Evolutionary conservation across 1,284 basidiomycete genomes (phyloP).

Genomic region (Leccinum olivaceoglutinosum): DNA sequence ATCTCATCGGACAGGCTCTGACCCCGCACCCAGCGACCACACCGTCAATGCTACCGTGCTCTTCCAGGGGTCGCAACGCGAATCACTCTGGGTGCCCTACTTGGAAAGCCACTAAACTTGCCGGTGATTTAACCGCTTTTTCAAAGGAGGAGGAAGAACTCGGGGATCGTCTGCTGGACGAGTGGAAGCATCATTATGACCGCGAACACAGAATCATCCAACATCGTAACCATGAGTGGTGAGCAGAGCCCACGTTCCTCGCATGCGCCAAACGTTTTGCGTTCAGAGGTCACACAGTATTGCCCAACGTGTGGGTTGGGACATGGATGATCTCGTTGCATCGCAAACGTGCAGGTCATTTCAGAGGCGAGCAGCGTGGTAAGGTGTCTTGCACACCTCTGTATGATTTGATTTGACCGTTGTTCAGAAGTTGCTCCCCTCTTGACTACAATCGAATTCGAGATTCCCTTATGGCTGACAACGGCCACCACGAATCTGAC

Average conservation of each 20-base stretch:
- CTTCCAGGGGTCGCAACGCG: neutral
- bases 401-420: neutral
- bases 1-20: neutral
- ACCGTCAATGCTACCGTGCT: slow-evolving; percentile 8
- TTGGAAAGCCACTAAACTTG: slow-evolving; percentile 15
- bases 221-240: slow-evolving; percentile 31
- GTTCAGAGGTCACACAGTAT: slow-evolving; percentile 31
- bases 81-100: slow-evolving; percentile 15
- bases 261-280: neutral
- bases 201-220: slow-evolving; percentile 11
- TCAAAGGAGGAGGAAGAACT: neutral
- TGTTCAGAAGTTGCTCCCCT: slow-evolving; percentile 27
- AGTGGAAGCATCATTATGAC: slow-evolving; percentile 32
- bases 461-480: slow-evolving; percentile 20
- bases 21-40: slow-evolving; percentile 8
- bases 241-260: slow-evolving; percentile 5
- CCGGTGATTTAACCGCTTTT: neutral
- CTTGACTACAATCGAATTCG: slow-evolving; percentile 25
- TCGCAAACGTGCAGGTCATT: slow-evolving; percentile 33
- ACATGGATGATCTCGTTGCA: slow-evolving; percentile 31
- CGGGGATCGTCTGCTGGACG: slow-evolving; percentile 15
- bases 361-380: slow-evolving; percentile 30
- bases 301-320: slow-evolving; percentile 36
- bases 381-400: slow-evolving; percentile 5
- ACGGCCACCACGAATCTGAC: too few relatives aligned